These are phyloP conservation scores for Pezicula neosporulosa DNA, from an alignment of 2,329 filamentous ascomycete species.

Conservation along the genomic window DNA sequence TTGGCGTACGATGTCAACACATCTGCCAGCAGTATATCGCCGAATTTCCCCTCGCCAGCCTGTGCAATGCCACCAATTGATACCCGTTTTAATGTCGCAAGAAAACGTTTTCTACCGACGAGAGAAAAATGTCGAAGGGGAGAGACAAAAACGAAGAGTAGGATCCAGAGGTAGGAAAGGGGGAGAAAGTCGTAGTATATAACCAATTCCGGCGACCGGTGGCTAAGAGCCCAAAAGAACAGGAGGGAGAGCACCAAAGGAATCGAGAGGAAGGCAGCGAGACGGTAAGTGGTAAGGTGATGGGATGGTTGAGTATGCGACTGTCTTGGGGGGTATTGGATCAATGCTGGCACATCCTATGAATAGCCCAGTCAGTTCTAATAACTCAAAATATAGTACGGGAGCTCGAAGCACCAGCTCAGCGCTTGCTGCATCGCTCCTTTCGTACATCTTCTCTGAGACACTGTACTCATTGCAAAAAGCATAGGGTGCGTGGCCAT, in stretches of 20 bases:
- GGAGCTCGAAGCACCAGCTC: too few relatives aligned
- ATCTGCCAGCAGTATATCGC: conserved; percentile 90
- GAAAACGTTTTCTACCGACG: conserved; percentile 70
- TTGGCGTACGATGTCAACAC: conserved; percentile 93
- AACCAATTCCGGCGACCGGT: conserved; percentile 65
- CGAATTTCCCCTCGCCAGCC: conserved; percentile 86
- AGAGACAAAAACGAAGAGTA: conserved; percentile 68
- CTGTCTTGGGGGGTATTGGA: conserved; percentile 77
- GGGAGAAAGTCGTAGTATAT: conserved; percentile 81
- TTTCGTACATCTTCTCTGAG: too few relatives aligned
- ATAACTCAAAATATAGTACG: too few relatives aligned
- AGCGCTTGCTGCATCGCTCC: too few relatives aligned
- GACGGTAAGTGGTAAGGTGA: conserved; percentile 79
- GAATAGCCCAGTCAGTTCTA: too few relatives aligned
- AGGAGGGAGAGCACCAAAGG: conserved; percentile 70
- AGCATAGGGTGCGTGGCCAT: too few relatives aligned
- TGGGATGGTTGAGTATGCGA: conserved; percentile 69
- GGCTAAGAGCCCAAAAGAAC: conserved; percentile 81
- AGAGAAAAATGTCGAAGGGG: conserved; percentile 68
- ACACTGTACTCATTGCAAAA: too few relatives aligned
- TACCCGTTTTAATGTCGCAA: conserved; percentile 73
- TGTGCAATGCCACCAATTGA: conserved; percentile 83
- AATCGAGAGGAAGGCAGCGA: conserved; percentile 72
- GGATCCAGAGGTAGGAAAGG: conserved; percentile 73
- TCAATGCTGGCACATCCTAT: conserved; percentile 76